A percentile compares a stretch with the other conserved stretches of the same genome.
Conservation (phyloP, 2,329 filamentous ascomycete genomes). For the Alternaria brassicae region DNA sequence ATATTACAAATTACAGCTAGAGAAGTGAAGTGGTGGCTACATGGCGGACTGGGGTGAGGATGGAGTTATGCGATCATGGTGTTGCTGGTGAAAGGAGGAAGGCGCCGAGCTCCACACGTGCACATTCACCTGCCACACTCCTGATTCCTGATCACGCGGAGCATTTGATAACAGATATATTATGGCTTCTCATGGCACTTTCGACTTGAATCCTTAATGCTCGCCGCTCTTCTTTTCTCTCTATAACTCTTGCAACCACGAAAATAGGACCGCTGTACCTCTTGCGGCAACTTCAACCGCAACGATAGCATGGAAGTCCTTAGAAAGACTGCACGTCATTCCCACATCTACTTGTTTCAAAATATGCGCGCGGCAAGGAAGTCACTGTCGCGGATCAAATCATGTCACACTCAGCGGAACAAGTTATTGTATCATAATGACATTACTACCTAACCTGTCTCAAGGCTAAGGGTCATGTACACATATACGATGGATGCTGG, state of each 20-base stretch:
- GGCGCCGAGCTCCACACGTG: slow-evolving; percentile 20
- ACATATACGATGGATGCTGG: slow-evolving; percentile 31
- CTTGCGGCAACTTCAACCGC: background rate
- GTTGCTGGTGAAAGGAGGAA: slow-evolving; percentile 19
- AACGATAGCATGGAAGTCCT: background rate
- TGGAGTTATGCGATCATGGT: slow-evolving; percentile 21
- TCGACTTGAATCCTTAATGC: background rate
- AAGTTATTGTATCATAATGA: slow-evolving; percentile 32
- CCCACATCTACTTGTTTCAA: slow-evolving; percentile 1
- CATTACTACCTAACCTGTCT: slow-evolving; percentile 40
- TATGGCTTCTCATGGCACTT: background rate
- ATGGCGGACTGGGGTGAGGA: slow-evolving; percentile 21
- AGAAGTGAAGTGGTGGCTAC: slow-evolving; percentile 23
- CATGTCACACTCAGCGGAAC: background rate
- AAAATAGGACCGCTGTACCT: background rate
- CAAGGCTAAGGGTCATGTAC: slow-evolving; percentile 22
- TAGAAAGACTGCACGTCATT: background rate
- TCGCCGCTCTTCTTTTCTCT: background rate
- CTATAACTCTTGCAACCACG: background rate
- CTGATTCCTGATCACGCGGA: background rate
- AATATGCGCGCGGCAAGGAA: background rate
- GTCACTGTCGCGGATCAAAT: background rate
- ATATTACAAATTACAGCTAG: slow-evolving; percentile 37
- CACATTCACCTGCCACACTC: background rate
- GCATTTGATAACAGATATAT: background rate